These are phyloP conservation scores for Kazachstania viticola DNA, from an alignment of 805 yeast genomes.

Conservation along the genomic window DNA sequence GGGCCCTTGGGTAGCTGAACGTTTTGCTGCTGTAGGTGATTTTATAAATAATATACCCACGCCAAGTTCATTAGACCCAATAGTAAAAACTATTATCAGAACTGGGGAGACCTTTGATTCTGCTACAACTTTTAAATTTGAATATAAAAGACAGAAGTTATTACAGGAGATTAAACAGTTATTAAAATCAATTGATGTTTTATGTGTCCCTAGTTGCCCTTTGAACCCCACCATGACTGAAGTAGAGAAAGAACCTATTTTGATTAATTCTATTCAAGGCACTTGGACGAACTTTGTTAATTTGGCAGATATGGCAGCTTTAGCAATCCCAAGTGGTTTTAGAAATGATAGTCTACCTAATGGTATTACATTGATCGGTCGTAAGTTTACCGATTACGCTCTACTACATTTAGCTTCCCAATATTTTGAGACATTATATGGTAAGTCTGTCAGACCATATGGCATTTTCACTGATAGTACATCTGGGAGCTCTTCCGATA, in stretches of 20 bases:
- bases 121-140: constrained; percentile 72
- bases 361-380: constrained; percentile 78
- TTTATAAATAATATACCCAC: constrained; percentile 66
- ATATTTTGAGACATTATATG: constrained; percentile 41
- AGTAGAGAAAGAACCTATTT: constrained; percentile 65
- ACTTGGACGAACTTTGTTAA: constrained; percentile 98
- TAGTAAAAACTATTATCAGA: constrained; percentile 62
- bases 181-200: constrained; percentile 54
- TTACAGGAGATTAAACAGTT: constrained; percentile 48
- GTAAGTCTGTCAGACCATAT: constrained; percentile 38
- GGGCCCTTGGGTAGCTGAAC: constrained; percentile 98
- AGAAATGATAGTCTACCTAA: constrained; percentile 78
- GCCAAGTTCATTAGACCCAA: constrained; percentile 63
- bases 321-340: constrained; percentile 88
- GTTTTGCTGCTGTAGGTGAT: constrained; percentile 73
- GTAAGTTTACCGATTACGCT: constrained; percentile 80
- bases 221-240: constrained; percentile 74
- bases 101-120: constrained; percentile 74
- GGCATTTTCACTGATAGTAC: constrained; percentile 31
- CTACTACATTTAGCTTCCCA: constrained; percentile 71
- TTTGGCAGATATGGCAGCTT: constrained; percentile 83
- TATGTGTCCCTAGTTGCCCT: constrained; percentile 91
- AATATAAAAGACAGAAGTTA: constrained; percentile 76
- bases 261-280: constrained; percentile 83
- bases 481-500: constrained; percentile 7